Conservation (phyloP, 805 yeast species). For the Yarrowia sp. region DNA sequence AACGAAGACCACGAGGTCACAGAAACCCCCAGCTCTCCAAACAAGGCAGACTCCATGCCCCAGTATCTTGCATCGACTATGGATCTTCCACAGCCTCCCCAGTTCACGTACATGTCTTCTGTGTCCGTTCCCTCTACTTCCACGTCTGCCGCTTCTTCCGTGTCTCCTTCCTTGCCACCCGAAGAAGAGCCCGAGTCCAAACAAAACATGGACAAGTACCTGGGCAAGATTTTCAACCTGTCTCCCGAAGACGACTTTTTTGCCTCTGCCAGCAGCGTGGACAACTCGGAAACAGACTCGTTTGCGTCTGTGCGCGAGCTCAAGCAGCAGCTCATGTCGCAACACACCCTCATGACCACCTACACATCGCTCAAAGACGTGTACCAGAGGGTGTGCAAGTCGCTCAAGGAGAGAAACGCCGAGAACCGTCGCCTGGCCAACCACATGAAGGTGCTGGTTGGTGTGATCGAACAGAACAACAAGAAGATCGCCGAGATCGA, state of each 20-base stretch:
- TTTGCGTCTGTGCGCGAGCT: conserved; percentile 40
- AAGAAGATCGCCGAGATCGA: conserved; percentile 24
- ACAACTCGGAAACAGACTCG: conserved; percentile 27
- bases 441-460: conserved; percentile 36
- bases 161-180: neutral
- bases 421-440: conserved; percentile 28
- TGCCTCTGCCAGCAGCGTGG: neutral
- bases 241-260: conserved; percentile 34
- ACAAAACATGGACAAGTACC: conserved; percentile 29
- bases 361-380: conserved; percentile 46
- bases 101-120: neutral
- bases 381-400: conserved; percentile 45
- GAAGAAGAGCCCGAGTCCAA: conserved; percentile 10
- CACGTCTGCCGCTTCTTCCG: conserved; percentile 11
- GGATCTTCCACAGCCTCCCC: conserved; percentile 2
- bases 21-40: conserved; percentile 5
- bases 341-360: conserved; percentile 46
- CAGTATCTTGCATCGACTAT: conserved; percentile 33
- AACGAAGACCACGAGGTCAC: neutral
- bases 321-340: conserved; percentile 43
- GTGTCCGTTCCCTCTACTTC: neutral
- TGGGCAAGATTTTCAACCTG: conserved; percentile 27
- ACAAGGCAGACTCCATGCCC: neutral
- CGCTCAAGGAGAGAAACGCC: conserved; percentile 39
- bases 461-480: conserved; percentile 27